Evolutionary conservation across 352 stramenopile genomes (phyloP).

Genomic region (Thalassiosira ordinaria): DNA sequence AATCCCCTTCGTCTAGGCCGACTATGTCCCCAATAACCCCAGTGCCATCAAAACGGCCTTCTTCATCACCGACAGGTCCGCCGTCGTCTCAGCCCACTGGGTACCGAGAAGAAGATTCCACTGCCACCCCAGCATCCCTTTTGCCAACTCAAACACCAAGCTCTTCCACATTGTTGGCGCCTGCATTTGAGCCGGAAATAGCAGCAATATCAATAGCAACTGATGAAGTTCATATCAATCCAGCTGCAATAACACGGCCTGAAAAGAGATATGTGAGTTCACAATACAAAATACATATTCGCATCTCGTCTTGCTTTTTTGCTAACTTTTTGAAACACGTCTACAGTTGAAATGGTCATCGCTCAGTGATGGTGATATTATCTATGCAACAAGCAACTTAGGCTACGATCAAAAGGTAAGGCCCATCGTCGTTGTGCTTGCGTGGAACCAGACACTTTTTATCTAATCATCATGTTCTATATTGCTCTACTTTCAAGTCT

Average conservation of each 20-base stretch:
- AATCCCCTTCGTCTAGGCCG: no score
- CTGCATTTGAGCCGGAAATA: neutral
- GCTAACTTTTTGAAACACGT: no score
- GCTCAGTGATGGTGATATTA: conserved; percentile 6
- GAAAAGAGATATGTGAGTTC: conserved; percentile 25
- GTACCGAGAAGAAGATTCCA: no score
- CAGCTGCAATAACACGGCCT: conserved; percentile 14
- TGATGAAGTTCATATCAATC: conserved; percentile 12
- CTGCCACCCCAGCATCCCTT: no score
- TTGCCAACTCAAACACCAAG: neutral
- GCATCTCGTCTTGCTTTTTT: no score
- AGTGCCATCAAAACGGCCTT: no score
- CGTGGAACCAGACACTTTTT: neutral
- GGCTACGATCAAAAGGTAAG: conserved; percentile 7
- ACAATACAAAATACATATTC: neutral
- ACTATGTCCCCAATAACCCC: no score
- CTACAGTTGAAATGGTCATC: conserved; percentile 18
- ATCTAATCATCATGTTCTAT: neutral
- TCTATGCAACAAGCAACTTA: conserved; percentile 14
- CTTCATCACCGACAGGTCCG: no score
- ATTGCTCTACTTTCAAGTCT: no score
- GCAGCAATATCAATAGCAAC: no score
- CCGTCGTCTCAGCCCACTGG: conserved; percentile 4
- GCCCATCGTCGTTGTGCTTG: neutral
- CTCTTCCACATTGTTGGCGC: neutral